These are phyloP conservation scores for Chaetomium globosum DNA, from an alignment of 2,329 filamentous ascomycete species.

Conservation along the genomic window DNA sequence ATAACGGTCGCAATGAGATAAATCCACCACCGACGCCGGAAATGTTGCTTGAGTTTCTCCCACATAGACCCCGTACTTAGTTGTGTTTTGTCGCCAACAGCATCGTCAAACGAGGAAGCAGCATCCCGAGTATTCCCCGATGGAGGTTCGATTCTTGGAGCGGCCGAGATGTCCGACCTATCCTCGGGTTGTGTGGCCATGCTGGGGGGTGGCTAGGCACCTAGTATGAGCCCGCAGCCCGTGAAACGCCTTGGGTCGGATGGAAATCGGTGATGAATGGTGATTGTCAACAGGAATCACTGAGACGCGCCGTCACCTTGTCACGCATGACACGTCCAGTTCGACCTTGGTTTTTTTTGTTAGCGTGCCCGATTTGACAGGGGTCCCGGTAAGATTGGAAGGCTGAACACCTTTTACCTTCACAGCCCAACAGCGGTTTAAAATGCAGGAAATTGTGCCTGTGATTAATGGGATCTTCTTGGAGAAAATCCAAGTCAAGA, in stretches of 20 bases:
- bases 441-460: no score
- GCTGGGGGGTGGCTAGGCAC: not conserved
- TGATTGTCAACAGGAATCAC: not conserved
- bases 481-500: no score
- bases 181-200: not conserved
- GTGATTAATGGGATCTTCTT: no score
- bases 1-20: conserved; percentile 48
- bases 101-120: conserved; percentile 19
- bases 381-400: no score
- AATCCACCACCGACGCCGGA: conserved; percentile 48
- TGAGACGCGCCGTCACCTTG: not conserved
- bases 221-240: not conserved
- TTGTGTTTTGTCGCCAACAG: conserved; percentile 16
- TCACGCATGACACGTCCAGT: not conserved
- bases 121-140: conserved; percentile 3
- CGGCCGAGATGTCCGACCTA: not conserved
- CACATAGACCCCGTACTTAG: conserved; percentile 33
- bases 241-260: not conserved
- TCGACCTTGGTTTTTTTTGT: no score
- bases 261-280: not conserved
- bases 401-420: no score
- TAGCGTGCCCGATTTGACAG: no score
- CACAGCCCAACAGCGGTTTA: no score
- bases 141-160: not conserved
- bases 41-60: conserved; percentile 48